Conservation (phyloP, 2,329 filamentous ascomycete species). For the Calonectria ilicicola region DNA sequence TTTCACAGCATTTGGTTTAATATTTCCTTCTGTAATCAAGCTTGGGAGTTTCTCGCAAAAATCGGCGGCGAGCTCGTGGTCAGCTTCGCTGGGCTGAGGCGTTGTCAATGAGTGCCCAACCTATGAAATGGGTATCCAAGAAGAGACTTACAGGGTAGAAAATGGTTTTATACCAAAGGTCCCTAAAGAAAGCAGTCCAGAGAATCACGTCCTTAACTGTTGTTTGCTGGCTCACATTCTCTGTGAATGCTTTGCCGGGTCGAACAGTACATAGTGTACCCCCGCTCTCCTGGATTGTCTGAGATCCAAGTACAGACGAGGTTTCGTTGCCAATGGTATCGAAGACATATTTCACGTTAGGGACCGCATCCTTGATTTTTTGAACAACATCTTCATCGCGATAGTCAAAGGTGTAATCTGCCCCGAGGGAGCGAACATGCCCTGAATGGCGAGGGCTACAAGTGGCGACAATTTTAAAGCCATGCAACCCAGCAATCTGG, state of each 20-base stretch:
- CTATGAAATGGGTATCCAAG: neutral
- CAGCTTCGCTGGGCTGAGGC: slow-evolving; percentile 46
- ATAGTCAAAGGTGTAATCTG: slow-evolving; percentile 54
- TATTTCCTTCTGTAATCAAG: slow-evolving; percentile 47
- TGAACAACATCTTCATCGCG: slow-evolving; percentile 49
- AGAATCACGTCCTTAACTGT: slow-evolving; percentile 56
- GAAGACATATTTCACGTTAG: slow-evolving; percentile 51
- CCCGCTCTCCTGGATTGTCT: slow-evolving; percentile 40
- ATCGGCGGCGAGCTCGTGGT: slow-evolving; percentile 51
- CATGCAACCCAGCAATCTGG: slow-evolving; percentile 48
- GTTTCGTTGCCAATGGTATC: slow-evolving; percentile 55
- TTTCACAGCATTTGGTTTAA: slow-evolving; percentile 50
- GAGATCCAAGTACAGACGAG: slow-evolving; percentile 49
- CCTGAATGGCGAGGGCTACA: slow-evolving; percentile 49
- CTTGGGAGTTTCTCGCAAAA: slow-evolving; percentile 51
- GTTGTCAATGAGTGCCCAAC: neutral
- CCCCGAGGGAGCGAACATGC: slow-evolving; percentile 47
- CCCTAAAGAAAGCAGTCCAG: slow-evolving; percentile 55
- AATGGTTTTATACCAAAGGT: slow-evolving; percentile 50
- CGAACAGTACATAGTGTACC: slow-evolving; percentile 55
- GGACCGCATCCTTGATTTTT: slow-evolving; percentile 48
- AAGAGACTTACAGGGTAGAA: slow-evolving; percentile 50
- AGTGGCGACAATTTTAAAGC: slow-evolving; percentile 50
- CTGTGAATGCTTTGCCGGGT: slow-evolving; percentile 53
- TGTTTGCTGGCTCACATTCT: slow-evolving; percentile 46